Conservation (phyloP, 2,329 filamentous ascomycete genomes). For the Colletotrichum costaricense region DNA sequence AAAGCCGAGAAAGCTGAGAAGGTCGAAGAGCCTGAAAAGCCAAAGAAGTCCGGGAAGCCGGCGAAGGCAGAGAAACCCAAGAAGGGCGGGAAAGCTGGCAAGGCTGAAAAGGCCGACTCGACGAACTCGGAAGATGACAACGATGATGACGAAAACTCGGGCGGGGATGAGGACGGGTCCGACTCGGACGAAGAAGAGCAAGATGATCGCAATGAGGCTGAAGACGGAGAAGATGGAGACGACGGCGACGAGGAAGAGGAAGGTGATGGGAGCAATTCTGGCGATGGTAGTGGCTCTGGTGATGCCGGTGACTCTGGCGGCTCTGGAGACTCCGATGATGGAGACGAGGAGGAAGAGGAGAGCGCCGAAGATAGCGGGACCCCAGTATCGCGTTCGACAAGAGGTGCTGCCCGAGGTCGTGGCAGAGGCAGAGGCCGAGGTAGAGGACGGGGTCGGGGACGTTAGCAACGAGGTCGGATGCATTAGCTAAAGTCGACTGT, state of each 20-base stretch:
- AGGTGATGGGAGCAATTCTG: conserved; percentile 48
- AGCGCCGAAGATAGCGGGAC: conserved; percentile 51
- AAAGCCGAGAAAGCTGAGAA: conserved; percentile 43
- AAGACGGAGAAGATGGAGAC: conserved; percentile 46
- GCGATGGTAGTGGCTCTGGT: conserved; percentile 34
- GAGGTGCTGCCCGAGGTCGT: conserved; percentile 50
- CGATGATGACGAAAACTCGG: conserved; percentile 45
- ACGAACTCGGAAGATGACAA: conserved; percentile 47
- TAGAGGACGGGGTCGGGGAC: conserved; percentile 22
- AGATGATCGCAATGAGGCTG: conserved; percentile 43
- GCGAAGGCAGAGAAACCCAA: conserved; percentile 43
- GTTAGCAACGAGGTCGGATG: not conserved
- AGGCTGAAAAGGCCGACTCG: conserved; percentile 39
- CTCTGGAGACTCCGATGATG: conserved; percentile 31
- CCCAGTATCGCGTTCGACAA: conserved; percentile 49
- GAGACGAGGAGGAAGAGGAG: conserved; percentile 43
- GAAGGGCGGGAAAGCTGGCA: conserved; percentile 38
- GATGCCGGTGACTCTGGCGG: conserved; percentile 34
- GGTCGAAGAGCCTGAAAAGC: conserved; percentile 46
- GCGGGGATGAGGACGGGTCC: conserved; percentile 1
- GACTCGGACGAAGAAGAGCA: conserved; percentile 26
- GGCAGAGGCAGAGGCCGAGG: conserved; percentile 46
- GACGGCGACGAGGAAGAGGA: conserved; percentile 40
- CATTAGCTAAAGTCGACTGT: not conserved
- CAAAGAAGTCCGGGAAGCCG: conserved; percentile 45